Percentiles rank a stretch among this genome's conserved stretches.
Conservation (phyloP, 768 basidiomycete species). For the Tubosaeta sp. region DNA sequence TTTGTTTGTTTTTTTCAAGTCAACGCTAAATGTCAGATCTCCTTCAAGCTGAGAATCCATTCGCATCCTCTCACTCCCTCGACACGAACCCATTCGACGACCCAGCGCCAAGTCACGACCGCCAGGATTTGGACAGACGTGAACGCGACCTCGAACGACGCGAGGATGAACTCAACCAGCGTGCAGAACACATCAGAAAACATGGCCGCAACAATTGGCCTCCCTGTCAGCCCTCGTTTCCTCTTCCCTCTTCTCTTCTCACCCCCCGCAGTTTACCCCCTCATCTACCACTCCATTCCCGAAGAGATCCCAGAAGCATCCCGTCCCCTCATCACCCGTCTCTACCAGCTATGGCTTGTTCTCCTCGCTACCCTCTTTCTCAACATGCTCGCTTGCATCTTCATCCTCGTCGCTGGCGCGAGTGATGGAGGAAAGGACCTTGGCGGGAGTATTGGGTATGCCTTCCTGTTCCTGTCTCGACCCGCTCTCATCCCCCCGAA, state of each 20-base stretch:
- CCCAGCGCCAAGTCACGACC: slow-evolving; percentile 46
- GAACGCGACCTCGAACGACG: slow-evolving; percentile 80
- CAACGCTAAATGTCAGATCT: background rate
- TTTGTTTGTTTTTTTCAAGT: too few relatives aligned
- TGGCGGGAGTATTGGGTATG: slow-evolving; percentile 79
- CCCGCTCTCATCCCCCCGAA: slow-evolving; percentile 29
- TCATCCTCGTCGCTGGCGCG: slow-evolving; percentile 75
- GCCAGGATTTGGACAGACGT: slow-evolving; percentile 58
- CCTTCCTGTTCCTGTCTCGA: slow-evolving; percentile 14
- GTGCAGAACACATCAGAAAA: slow-evolving; percentile 61
- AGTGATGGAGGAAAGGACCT: slow-evolving; percentile 74
- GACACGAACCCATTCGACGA: slow-evolving; percentile 91
- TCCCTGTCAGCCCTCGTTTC: slow-evolving; percentile 53
- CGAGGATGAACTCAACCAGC: slow-evolving; percentile 68
- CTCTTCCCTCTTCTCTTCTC: slow-evolving; percentile 12
- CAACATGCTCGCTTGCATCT: slow-evolving; percentile 89
- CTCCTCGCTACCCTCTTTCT: slow-evolving; percentile 76
- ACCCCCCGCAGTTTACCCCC: slow-evolving; percentile 69
- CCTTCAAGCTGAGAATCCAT: slow-evolving; percentile 57
- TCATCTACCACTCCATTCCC: slow-evolving; percentile 90
- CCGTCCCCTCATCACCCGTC: slow-evolving; percentile 71
- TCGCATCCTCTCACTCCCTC: slow-evolving; percentile 79
- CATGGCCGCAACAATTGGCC: slow-evolving; percentile 95
- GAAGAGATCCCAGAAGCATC: slow-evolving; percentile 86
- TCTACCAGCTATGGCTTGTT: slow-evolving; percentile 94